Evolutionary conservation across 23 red algal genomes (phyloP), one percentile per base, ranked within the genome.

Genomic region (Agarophyton chilense): DNA sequence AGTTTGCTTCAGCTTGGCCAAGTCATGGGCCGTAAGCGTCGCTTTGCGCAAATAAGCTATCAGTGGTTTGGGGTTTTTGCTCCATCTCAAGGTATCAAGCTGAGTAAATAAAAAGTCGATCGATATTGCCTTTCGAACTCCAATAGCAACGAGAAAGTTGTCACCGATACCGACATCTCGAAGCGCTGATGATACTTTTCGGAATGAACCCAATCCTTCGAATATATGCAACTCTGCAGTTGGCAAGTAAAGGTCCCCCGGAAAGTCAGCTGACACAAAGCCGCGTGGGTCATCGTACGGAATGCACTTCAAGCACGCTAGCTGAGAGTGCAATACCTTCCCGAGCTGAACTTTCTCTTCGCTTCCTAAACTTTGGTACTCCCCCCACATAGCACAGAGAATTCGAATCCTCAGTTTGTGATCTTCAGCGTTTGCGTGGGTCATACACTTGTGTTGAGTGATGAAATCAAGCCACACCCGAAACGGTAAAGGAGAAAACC

Each of bases 101-200:
- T 90, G 73, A 41, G 73, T 68, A 47, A 90, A 90, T 38, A 90
- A 35, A 43, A 90, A 79, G 42, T 90, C 76, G n/a, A 90, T 79
- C 75, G 73, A 68, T 21, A 90, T 71, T 29, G 86, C 52, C 39
- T 90, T 81, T 43, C 86, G 86, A 7, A 90, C 86, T 25, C 86
- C 86, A 79, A 90, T 64, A 0, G 54, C 72, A 26, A 90, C 22
- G 21, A 90, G 62, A 45, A 90, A 90, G 26, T 90, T 54, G 36
- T 90, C 76, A 43, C 40, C 39, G 17, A 90, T 72, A 21, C 62
- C 57, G 24, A 19, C 56, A 32, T 58, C 44, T 73, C 50, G 32
- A 32, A 88, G 67, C 46, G 42, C 32, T 38, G 86, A 9, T 10
- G 73, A 90, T 36, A 90, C 86, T 33, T 67, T 79, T 52, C 57